These are phyloP conservation scores for Pisolithus microcarpus DNA, from an alignment of 768 basidiomycete genomes.

Conservation along the genomic window DNA sequence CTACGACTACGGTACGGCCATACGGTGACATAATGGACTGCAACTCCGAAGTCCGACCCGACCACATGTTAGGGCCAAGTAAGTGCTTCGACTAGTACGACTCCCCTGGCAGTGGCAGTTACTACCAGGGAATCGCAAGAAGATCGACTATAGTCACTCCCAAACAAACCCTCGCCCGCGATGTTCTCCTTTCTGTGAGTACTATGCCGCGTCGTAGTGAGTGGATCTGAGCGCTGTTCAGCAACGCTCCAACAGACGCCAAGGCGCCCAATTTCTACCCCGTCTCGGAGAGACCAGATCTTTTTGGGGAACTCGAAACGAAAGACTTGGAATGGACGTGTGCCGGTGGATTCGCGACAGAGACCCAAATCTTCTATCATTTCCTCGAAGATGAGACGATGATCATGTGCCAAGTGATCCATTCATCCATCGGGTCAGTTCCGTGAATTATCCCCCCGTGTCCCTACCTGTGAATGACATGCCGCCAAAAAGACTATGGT, in stretches of 20 bases:
- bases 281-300: constrained; percentile 55
- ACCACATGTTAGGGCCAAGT: neutral
- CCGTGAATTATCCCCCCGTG: constrained; percentile 2
- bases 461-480: constrained; percentile 5
- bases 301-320: constrained; percentile 68
- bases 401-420: constrained; percentile 79
- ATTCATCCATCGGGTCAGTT: constrained; percentile 82
- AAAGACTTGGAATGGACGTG: constrained; percentile 81
- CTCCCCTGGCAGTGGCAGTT: neutral
- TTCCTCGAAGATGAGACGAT: constrained; percentile 72
- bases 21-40: no score
- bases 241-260: constrained; percentile 51
- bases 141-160: neutral
- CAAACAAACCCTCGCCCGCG: constrained; percentile 15
- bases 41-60: neutral
- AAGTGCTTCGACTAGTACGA: neutral
- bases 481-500: constrained; percentile 63
- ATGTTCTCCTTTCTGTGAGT: constrained; percentile 80
- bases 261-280: constrained; percentile 78
- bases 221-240: constrained; percentile 31
- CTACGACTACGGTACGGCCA: no score
- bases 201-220: neutral
- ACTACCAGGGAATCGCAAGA: neutral
- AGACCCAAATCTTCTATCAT: constrained; percentile 86
- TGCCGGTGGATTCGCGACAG: constrained; percentile 76